These are phyloP conservation scores for Parietaria judaica DNA, from an alignment of 306 rosid species.

Conservation along the genomic window DNA sequence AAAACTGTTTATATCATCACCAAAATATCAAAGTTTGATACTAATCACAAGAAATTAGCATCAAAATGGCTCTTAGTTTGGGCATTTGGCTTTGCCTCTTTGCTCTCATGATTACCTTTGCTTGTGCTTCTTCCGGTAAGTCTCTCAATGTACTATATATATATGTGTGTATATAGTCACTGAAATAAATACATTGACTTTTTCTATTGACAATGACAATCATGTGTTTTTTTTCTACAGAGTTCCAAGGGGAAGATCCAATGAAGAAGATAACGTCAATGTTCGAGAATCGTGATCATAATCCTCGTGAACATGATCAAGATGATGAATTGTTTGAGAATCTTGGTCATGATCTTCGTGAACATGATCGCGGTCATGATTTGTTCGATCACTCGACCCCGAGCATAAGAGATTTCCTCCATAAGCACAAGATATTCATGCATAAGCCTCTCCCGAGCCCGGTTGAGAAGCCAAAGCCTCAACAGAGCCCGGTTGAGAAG, in stretches of 20 bases:
- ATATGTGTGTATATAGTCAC: too few relatives aligned
- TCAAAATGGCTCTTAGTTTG: conserved; percentile 22
- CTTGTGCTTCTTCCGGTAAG: conserved; percentile 22
- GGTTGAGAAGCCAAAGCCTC: too few relatives aligned
- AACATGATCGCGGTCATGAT: too few relatives aligned
- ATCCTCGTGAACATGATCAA: too few relatives aligned
- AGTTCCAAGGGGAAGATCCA: conserved; percentile 3
- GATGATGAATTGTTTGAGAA: too few relatives aligned
- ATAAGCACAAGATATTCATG: background rate
- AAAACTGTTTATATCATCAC: background rate
- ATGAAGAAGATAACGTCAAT: background rate
- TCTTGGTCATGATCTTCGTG: too few relatives aligned
- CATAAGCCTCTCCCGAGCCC: too few relatives aligned
- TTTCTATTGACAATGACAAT: background rate
- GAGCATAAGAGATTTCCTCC: background rate
- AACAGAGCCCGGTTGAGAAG: too few relatives aligned
- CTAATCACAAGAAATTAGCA: background rate
- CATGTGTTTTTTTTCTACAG: background rate
- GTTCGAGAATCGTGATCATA: background rate
- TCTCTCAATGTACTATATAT: too few relatives aligned
- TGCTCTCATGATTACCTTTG: conserved; percentile 17
- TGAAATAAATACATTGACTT: background rate
- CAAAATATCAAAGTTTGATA: conserved; percentile 7
- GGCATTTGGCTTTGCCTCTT: conserved; percentile 25
- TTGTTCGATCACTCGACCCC: background rate